phyloP scores from a whole-genome alignment of 2,329 filamentous ascomycete species.

The Cladosporium sphaerospermum region DNA sequence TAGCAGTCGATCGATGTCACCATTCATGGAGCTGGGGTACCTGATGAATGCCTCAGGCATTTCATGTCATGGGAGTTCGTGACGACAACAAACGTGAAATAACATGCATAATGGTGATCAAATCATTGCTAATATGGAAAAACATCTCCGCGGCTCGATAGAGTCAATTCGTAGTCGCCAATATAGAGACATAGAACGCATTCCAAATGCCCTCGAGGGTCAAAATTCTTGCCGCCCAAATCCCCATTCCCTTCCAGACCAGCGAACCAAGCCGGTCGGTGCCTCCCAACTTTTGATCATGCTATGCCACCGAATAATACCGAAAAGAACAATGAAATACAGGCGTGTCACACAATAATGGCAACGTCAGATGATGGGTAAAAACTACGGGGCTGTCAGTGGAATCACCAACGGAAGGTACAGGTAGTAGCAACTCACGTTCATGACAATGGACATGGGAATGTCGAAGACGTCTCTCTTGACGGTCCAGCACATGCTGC shows the following conservation, averaged over 20 bases:
- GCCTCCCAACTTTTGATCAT: not conserved
- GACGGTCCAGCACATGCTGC: constrained; percentile 94
- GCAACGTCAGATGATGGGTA: constrained; percentile 13
- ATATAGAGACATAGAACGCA: not conserved
- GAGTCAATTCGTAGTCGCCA: too few species aligned
- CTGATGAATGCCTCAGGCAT: not conserved
- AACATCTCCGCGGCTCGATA: too few species aligned
- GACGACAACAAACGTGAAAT: too few species aligned
- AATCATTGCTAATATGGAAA: too few species aligned
- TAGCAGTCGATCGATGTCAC: constrained; percentile 1
- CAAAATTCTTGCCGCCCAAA: not conserved
- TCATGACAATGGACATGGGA: constrained; percentile 96
- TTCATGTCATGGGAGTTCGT: too few species aligned
- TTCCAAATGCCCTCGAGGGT: not conserved
- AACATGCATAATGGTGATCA: too few species aligned
- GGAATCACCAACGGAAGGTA: not conserved
- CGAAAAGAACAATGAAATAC: not conserved
- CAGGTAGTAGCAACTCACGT: constrained; percentile 58
- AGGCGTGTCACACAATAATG: not conserved
- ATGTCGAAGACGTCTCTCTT: constrained; percentile 97
- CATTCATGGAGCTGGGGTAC: not conserved
- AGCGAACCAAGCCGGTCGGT: constrained; percentile 4
- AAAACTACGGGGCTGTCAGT: constrained; percentile 13
- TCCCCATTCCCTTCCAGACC: not conserved
- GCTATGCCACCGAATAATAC: not conserved